phyloP scores from a whole-genome alignment of 1,139 yeast genomes.

The Kodamaea alishanica region DNA sequence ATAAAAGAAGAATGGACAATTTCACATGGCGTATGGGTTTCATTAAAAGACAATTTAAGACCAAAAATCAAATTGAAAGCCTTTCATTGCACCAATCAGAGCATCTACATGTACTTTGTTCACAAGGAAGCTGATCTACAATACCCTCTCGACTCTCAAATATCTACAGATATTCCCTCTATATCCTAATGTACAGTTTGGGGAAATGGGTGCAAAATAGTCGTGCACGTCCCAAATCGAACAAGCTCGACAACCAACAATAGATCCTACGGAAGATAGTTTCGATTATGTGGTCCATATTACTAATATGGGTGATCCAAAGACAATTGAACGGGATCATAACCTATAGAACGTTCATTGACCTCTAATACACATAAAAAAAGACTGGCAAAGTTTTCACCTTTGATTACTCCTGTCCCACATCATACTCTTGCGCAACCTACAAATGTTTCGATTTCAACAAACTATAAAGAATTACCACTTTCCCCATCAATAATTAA shows the following conservation, averaged over 20 bases:
- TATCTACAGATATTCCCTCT: no score
- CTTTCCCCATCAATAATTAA: neutral
- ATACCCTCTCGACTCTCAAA: no score
- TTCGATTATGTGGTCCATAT: slow-evolving; percentile 70
- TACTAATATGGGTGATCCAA: slow-evolving; percentile 45
- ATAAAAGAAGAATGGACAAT: slow-evolving; percentile 72
- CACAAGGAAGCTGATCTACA: no score
- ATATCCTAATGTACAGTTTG: no score
- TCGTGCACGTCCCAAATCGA: no score
- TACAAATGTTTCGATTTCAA: slow-evolving; percentile 18
- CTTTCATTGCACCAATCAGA: neutral
- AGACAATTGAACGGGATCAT: slow-evolving; percentile 11
- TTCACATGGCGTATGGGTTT: slow-evolving; percentile 85
- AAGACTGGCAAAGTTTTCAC: slow-evolving; percentile 37
- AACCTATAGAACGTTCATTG: neutral
- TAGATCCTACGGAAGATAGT: slow-evolving; percentile 47
- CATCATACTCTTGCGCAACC: slow-evolving; percentile 5
- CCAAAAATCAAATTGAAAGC: neutral
- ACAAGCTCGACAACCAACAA: no score
- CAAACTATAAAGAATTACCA: slow-evolving; percentile 8
- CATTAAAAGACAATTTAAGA: slow-evolving; percentile 33
- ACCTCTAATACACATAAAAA: slow-evolving; percentile 16
- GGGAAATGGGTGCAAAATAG: no score
- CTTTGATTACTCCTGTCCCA: slow-evolving; percentile 16
- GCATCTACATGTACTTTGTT: no score